Evolutionary conservation across 495 filamentous ascomycete genomes (phyloP).

Genomic region (Aspergillus steynii): DNA sequence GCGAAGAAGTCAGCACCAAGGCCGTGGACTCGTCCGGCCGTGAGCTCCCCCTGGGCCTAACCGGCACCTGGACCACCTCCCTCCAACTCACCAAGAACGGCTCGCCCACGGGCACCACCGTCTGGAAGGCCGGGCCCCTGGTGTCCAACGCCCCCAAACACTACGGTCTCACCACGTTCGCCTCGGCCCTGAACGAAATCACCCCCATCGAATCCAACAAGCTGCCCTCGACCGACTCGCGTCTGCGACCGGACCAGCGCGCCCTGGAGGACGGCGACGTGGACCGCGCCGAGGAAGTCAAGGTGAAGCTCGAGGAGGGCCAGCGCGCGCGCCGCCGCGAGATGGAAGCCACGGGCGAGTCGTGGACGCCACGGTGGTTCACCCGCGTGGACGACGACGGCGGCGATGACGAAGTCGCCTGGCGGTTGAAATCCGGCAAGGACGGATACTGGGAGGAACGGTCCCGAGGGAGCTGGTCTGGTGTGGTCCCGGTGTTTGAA

Average conservation of each 20-base stretch:
- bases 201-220: constrained; percentile 72
- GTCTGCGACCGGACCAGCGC: constrained; percentile 90
- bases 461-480: constrained; percentile 64
- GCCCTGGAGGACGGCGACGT: constrained; percentile 79
- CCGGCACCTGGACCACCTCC: constrained; percentile 80
- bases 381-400: constrained; percentile 54
- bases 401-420: constrained; percentile 67
- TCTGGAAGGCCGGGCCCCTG: constrained; percentile 77
- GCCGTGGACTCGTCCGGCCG: constrained; percentile 63
- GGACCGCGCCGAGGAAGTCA: constrained; percentile 81
- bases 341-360: constrained; percentile 70
- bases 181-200: constrained; percentile 83
- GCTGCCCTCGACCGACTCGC: constrained; percentile 76
- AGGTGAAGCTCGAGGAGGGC: constrained; percentile 78
- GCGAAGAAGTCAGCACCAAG: constrained; percentile 82
- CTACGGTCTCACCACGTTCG: constrained; percentile 87
- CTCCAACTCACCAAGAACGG: constrained; percentile 63
- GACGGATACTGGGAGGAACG: constrained; percentile 94
- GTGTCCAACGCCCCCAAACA: constrained; percentile 72
- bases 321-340: constrained; percentile 75
- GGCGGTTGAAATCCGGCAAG: constrained; percentile 76
- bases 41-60: constrained; percentile 60
- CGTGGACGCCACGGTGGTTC: constrained; percentile 81
- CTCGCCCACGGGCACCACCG: constrained; percentile 54
- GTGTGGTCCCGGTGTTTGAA: constrained; percentile 72